Evolutionary conservation across 2,329 filamentous ascomycete genomes (phyloP).

Genomic region (Exophiala bonariae): DNA sequence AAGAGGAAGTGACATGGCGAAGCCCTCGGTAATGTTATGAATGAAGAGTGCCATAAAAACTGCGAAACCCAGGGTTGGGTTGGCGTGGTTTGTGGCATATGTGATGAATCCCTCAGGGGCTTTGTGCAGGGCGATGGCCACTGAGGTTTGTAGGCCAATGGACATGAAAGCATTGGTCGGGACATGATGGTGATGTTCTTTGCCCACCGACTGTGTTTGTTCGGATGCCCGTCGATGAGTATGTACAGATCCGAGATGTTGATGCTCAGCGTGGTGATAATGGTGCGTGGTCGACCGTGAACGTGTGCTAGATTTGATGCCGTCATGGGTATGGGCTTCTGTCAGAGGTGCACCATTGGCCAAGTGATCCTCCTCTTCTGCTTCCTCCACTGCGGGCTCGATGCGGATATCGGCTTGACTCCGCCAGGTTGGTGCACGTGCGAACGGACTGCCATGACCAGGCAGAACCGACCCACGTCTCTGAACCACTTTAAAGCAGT

Average conservation of each 20-base stretch:
- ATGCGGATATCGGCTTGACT: constrained; percentile 8
- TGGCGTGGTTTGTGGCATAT: constrained; percentile 96
- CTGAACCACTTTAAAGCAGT: constrained; percentile 55
- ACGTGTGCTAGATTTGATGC: constrained; percentile 13
- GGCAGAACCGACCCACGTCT: constrained; percentile 25
- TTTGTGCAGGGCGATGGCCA: constrained; percentile 95
- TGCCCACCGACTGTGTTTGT: constrained; percentile 27
- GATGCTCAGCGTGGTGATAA: constrained; percentile 26
- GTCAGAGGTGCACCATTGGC: constrained; percentile 1
- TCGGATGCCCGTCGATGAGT: constrained; percentile 12
- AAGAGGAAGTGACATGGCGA: constrained; percentile 86
- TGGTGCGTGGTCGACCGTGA: constrained; percentile 27
- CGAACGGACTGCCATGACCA: constrained; percentile 12
- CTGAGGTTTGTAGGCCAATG: constrained; percentile 92
- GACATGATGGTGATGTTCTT: constrained; percentile 86
- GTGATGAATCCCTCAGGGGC: constrained; percentile 86
- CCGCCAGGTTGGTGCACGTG: constrained; percentile 16
- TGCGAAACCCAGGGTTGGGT: constrained; percentile 80
- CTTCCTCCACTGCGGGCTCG: constrained; percentile 14
- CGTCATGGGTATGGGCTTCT: constrained; percentile 17
- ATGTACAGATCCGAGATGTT: constrained; percentile 12
- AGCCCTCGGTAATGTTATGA: constrained; percentile 97
- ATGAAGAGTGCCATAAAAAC: constrained; percentile 96
- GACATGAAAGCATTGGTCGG: constrained; percentile 90
- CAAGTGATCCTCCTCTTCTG: constrained; percentile 8